These are phyloP conservation scores for Aspergillus texensis DNA, from an alignment of 2,329 filamentous ascomycete genomes.

Conservation along the genomic window DNA sequence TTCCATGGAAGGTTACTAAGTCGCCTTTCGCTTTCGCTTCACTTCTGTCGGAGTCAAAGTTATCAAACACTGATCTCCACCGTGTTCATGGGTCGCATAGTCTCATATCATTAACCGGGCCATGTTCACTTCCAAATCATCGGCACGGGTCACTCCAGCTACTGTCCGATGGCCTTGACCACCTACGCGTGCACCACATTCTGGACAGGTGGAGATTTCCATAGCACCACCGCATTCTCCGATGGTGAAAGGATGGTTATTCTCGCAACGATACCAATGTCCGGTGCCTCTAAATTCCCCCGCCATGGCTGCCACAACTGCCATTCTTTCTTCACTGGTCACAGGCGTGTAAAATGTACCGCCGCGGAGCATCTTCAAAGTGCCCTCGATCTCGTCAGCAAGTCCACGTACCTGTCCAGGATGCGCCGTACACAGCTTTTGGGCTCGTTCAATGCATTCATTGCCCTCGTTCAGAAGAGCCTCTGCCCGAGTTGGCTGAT, in stretches of 20 bases:
- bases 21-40: neutral
- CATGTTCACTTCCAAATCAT: slow-evolving; percentile 52
- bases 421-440: neutral
- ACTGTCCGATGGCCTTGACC: slow-evolving; percentile 55
- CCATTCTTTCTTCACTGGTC: slow-evolving; percentile 55
- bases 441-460: neutral
- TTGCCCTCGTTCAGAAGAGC: slow-evolving; percentile 13
- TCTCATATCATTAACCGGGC: neutral
- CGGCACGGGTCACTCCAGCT: slow-evolving; percentile 58
- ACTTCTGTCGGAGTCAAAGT: neutral
- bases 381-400: slow-evolving; percentile 50
- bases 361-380: slow-evolving; percentile 50
- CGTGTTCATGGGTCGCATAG: neutral
- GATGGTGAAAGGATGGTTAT: slow-evolving; percentile 57
- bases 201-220: slow-evolving; percentile 62
- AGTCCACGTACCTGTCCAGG: slow-evolving; percentile 32
- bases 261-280: slow-evolving; percentile 48
- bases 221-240: slow-evolving; percentile 70
- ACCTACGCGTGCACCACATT: slow-evolving; percentile 62
- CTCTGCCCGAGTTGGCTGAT: slow-evolving; percentile 8
- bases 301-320: slow-evolving; percentile 57
- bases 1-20: too few relatives aligned
- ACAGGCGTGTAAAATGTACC: slow-evolving; percentile 54
- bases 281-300: slow-evolving; percentile 56
- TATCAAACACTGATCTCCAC: neutral